Evolutionary conservation across 208 protist genomes (phyloP), one percentile per base, ranked within the genome.

Genomic region (Trypanosoma congolense): DNA sequence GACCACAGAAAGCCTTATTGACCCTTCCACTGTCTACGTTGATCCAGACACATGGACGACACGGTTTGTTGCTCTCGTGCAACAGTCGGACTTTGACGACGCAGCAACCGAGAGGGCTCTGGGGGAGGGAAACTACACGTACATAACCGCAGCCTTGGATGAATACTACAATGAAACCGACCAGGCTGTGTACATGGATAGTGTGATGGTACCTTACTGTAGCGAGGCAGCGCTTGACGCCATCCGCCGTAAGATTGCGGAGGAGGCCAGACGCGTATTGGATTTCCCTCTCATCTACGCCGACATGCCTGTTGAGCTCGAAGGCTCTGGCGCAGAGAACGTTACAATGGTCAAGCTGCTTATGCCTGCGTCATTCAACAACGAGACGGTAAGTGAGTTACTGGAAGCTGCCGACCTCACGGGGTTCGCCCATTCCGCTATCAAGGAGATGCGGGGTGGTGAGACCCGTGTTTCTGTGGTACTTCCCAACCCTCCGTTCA

Each of bases 81-180:
- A 68, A n/a, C 77, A 84, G 60, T 43, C 41, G 35, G 35, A 56
- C 14, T 84, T 73, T 60, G 72, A 79, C 43, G 62, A 50, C 48
- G 44, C 45, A 8, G 55, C 31, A 26, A 80, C 66, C 24, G 26
- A 10, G 21, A 33, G 22, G 14, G 29, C 35, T 12, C 56, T 87
- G 21, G 0, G 24, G 28, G 45, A 29, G n/a, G 49, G 65, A 0
- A 22, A 49, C 8, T 75, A 56, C 65, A 58, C 12, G 19, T 28
- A 54, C 2, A 65, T 71, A n/a, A 47, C 65, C 21, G 35, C 57
- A 0, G 38, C 19, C 12, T 28, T 87, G n/a, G 31, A 25, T 12
- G 59, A 41, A 12, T 90, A 87, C 59, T 87, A 90, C 64, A 72
- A 75, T 58, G 42, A 44, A 28, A 87, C 74, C 10, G 64, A 90